phyloP scores from a whole-genome alignment of 2,329 filamentous ascomycete species.

The Leptosphaerulina australis region DNA sequence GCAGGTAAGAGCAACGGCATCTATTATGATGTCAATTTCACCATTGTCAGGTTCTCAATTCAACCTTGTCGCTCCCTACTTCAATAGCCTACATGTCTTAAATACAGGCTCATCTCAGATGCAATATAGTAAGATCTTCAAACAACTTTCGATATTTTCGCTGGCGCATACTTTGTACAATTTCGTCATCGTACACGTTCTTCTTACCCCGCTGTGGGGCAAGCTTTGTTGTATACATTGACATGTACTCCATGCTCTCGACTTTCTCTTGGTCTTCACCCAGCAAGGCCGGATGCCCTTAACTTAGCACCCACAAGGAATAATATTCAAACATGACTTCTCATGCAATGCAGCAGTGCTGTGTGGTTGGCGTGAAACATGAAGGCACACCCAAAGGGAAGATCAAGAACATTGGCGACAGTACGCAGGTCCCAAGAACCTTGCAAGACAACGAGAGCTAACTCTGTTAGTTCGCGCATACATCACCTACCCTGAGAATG shows the following conservation, averaged over 20 bases:
- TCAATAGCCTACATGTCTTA: no score
- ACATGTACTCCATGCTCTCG: background rate
- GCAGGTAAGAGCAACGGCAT: background rate
- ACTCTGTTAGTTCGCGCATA: slow-evolving; percentile 59
- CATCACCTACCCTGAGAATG: slow-evolving; percentile 59
- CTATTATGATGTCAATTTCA: background rate
- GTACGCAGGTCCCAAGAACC: slow-evolving; percentile 38
- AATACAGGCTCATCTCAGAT: no score
- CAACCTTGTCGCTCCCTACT: no score
- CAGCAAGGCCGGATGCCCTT: background rate
- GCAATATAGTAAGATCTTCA: no score
- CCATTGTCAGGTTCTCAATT: background rate
- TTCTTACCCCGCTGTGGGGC: no score
- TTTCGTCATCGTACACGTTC: no score
- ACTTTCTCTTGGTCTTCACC: background rate
- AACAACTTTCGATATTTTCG: no score
- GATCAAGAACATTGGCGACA: slow-evolving; percentile 54
- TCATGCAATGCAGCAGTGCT: slow-evolving; percentile 57
- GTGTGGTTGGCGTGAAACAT: slow-evolving; percentile 58
- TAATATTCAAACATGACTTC: slow-evolving; percentile 56
- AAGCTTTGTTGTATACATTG: no score
- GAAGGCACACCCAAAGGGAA: slow-evolving; percentile 57
- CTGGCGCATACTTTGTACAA: no score
- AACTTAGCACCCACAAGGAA: background rate
- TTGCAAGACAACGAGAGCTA: background rate